Percentiles rank a stretch among this genome's conserved stretches.
Conservation (phyloP, 192 early-diverging fungal species). For the Helicostylum pulchrum region DNA sequence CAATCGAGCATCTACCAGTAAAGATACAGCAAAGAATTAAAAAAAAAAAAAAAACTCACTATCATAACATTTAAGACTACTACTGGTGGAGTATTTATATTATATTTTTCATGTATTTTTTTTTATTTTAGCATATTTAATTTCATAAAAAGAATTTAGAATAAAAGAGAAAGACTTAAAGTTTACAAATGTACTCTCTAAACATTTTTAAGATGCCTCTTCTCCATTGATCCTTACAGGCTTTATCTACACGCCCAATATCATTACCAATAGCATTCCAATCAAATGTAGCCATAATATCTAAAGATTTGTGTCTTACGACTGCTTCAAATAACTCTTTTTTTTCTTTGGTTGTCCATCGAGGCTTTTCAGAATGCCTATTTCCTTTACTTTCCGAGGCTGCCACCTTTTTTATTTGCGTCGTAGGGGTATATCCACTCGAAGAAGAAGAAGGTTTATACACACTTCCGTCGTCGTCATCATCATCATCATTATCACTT, state of each 20-base stretch:
- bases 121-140: neutral
- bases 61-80: neutral
- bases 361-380: conserved; percentile 9
- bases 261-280: conserved; percentile 24
- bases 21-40: neutral
- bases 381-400: too few relatives aligned
- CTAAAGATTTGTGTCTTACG: conserved; percentile 23
- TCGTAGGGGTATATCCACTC: too few relatives aligned
- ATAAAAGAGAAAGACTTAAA: too few relatives aligned
- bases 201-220: conserved; percentile 19
- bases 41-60: too few relatives aligned
- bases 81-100: neutral
- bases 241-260: conserved; percentile 27
- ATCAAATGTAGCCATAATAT: conserved; percentile 24
- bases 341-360: conserved; percentile 26
- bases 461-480: too few relatives aligned
- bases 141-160: too few relatives aligned
- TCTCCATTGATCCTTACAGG: conserved; percentile 38
- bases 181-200: too few relatives aligned
- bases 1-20: conserved; percentile 51
- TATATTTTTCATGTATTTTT: neutral
- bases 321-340: conserved; percentile 22
- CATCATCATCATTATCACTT: too few relatives aligned
- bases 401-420: too few relatives aligned
- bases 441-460: too few relatives aligned